A percentile compares a stretch with the other conserved stretches of the same genome.
Conservation (phyloP, 2,329 filamentous ascomycete genomes). For the Magnaporthales sp. region DNA sequence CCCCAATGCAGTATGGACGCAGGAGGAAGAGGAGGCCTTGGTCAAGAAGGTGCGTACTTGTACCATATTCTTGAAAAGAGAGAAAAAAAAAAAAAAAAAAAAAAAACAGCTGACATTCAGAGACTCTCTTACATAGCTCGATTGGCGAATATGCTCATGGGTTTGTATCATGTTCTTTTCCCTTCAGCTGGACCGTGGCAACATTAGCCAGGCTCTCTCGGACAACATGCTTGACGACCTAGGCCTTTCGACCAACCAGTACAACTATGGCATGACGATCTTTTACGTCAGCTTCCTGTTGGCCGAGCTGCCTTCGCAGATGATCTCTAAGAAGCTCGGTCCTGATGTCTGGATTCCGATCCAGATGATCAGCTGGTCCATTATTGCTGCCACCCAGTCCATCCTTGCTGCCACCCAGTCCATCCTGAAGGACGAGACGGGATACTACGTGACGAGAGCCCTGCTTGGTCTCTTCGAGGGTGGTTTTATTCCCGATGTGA, state of each 20-base stretch:
- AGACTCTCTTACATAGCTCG: background rate
- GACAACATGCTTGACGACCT: constrained; percentile 22
- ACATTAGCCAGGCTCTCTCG: constrained; percentile 24
- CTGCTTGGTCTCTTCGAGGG: constrained; percentile 25
- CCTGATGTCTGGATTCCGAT: constrained; percentile 26
- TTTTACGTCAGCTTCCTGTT: constrained; percentile 44
- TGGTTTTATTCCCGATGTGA: constrained; percentile 25
- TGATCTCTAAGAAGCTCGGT: constrained; percentile 44
- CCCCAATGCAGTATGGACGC: constrained; percentile 45
- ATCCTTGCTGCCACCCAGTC: constrained; percentile 19
- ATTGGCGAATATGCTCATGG: constrained; percentile 10
- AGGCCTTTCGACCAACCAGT: constrained; percentile 30
- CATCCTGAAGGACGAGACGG: constrained; percentile 15
- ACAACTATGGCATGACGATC: constrained; percentile 46
- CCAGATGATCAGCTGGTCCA: constrained; percentile 25
- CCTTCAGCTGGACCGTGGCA: constrained; percentile 26
- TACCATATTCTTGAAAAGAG: no score
- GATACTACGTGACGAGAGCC: constrained; percentile 14
- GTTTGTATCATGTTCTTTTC: constrained; percentile 26
- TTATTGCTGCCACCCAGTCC: constrained; percentile 23
- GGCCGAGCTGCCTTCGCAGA: constrained; percentile 52
- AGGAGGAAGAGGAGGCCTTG: constrained; percentile 45
- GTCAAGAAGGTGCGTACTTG: constrained; percentile 19
- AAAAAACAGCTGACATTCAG: background rate
- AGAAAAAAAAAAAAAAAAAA: no score